Percentiles rank a stretch among this genome's conserved stretches.
Conservation (phyloP, 2,329 filamentous ascomycete genomes). For the Hortaea werneckii region DNA sequence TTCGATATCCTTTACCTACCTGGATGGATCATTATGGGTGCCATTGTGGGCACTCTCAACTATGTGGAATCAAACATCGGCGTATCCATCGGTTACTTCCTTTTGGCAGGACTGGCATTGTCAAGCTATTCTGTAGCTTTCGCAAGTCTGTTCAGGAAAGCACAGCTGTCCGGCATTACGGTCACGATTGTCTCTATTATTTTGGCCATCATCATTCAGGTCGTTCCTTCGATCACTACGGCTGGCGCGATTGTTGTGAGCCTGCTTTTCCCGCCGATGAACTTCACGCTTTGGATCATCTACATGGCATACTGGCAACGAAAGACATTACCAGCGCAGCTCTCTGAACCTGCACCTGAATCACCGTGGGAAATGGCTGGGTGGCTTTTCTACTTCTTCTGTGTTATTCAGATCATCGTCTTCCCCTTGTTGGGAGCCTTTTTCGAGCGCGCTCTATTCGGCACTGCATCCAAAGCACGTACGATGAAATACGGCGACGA, state of each 20-base stretch:
- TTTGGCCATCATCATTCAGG: conserved; percentile 73
- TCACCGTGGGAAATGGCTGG: conserved; percentile 55
- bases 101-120: conserved; percentile 66
- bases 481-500: conserved; percentile 30
- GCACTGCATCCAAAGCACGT: conserved; percentile 52
- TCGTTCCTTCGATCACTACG: conserved; percentile 52
- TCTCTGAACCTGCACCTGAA: conserved; percentile 51
- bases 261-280: conserved; percentile 75
- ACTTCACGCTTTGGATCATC: conserved; percentile 77
- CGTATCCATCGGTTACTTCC: conserved; percentile 49
- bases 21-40: conserved; percentile 68
- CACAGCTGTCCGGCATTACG: conserved; percentile 77
- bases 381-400: conserved; percentile 66
- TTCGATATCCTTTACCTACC: conserved; percentile 73
- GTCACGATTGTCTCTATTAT: conserved; percentile 63
- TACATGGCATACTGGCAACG: conserved; percentile 68
- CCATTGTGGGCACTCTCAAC: conserved; percentile 55
- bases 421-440: conserved; percentile 68
- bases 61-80: conserved; percentile 35
- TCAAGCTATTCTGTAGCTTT: conserved; percentile 73
- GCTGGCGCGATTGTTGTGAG: conserved; percentile 59
- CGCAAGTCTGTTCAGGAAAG: conserved; percentile 73
- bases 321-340: conserved; percentile 47
- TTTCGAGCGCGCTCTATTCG: conserved; percentile 65
- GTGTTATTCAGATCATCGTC: conserved; percentile 64